Conservation (phyloP, 495 filamentous ascomycete genomes). For the Opeltia flavorubescens region DNA sequence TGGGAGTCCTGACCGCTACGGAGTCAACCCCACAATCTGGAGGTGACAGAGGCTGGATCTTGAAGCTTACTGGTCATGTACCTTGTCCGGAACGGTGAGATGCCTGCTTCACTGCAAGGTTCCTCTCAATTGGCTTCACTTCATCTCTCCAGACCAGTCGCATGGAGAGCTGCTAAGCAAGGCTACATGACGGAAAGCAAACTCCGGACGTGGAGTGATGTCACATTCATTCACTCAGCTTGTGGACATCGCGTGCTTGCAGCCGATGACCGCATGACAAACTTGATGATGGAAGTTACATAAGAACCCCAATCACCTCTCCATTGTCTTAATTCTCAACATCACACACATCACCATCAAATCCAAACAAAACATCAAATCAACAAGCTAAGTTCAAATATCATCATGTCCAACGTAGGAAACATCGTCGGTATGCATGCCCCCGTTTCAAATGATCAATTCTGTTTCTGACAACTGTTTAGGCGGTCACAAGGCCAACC, state of each 20-base stretch:
- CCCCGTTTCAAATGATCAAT: background rate
- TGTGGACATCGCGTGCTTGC: background rate
- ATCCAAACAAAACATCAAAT: background rate
- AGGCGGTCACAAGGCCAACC: constrained; percentile 32
- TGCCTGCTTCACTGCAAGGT: no score
- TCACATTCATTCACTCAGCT: background rate
- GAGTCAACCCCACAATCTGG: no score
- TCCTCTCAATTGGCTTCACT: no score
- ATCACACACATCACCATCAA: background rate
- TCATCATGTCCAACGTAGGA: constrained; percentile 18
- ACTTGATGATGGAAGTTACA: background rate
- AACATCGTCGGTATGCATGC: constrained; percentile 23
- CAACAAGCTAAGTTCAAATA: background rate
- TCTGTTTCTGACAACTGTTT: background rate
- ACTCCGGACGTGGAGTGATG: background rate
- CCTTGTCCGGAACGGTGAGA: no score
- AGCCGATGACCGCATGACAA: background rate
- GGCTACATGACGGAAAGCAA: no score
- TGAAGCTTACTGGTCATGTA: no score
- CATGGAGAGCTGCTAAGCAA: no score
- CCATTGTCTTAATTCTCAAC: background rate
- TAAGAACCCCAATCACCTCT: background rate
- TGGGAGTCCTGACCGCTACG: no score
- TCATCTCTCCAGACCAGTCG: no score
- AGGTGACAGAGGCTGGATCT: no score